Conservation (phyloP, 2,329 filamentous ascomycete genomes). For the Alternaria infectoria region DNA sequence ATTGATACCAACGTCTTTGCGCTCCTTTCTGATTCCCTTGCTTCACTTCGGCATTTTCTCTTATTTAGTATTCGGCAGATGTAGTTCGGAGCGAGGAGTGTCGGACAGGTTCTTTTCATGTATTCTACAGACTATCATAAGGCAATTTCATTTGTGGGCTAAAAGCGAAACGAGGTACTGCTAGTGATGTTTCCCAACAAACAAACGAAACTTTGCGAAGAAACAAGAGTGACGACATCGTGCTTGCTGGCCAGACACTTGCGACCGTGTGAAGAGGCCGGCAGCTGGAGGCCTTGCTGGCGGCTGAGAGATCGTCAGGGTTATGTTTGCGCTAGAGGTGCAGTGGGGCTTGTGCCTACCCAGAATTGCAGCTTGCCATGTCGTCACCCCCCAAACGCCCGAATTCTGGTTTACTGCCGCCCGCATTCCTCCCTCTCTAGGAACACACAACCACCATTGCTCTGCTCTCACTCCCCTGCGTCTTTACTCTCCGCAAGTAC, state of each 20-base stretch:
- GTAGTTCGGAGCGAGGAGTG: constrained; percentile 41
- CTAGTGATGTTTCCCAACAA: constrained; percentile 5
- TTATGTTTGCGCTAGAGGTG: constrained; percentile 11
- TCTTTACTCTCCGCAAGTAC: not conserved
- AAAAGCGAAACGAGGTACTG: not conserved
- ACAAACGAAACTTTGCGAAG: not conserved
- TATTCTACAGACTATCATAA: constrained; percentile 52
- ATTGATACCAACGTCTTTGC: constrained; percentile 54
- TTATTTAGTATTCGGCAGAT: constrained; percentile 48
- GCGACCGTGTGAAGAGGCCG: constrained; percentile 8
- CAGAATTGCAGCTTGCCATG: constrained; percentile 35
- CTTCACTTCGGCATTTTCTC: constrained; percentile 42
- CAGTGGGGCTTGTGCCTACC: constrained; percentile 29
- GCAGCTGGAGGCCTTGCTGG: constrained; percentile 19
- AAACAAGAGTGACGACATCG: constrained; percentile 12
- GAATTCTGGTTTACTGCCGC: constrained; percentile 43
- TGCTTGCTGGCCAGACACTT: constrained; percentile 1
- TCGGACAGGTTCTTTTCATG: constrained; percentile 46
- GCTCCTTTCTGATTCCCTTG: constrained; percentile 45
- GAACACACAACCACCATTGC: constrained; percentile 6
- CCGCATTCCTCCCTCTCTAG: constrained; percentile 16
- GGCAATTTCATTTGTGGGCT: constrained; percentile 49
- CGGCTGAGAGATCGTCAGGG: constrained; percentile 41
- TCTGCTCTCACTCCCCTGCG: constrained; percentile 6
- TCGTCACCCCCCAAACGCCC: constrained; percentile 44